Evolutionary conservation across 2,329 filamentous ascomycete species (phyloP).

Genomic region (Penicillium sp.): DNA sequence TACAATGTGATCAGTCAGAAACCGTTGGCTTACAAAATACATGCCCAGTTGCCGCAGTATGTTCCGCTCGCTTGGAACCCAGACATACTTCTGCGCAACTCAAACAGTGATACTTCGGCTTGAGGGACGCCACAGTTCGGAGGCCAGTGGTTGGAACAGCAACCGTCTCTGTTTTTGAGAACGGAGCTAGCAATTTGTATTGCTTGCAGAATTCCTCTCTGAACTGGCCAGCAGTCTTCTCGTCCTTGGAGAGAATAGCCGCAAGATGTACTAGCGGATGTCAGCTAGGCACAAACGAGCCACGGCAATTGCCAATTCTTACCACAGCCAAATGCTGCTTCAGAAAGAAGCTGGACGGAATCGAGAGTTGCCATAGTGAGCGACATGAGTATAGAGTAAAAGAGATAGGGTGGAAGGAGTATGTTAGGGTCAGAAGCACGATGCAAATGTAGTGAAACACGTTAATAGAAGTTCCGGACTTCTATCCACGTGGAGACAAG

Average conservation of each 20-base stretch:
- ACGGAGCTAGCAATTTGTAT: constrained; percentile 29
- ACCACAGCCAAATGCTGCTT: constrained; percentile 44
- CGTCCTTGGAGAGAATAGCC: constrained; percentile 29
- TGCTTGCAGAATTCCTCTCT: constrained; percentile 34
- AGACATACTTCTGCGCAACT: constrained; percentile 35
- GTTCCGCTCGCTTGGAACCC: constrained; percentile 32
- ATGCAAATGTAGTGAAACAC: background rate
- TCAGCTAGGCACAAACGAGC: constrained; percentile 15
- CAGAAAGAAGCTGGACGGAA: constrained; percentile 33
- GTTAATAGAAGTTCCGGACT: constrained; percentile 7
- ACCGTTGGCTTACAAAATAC: constrained; percentile 37
- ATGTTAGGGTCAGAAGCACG: background rate
- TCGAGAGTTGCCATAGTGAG: constrained; percentile 35
- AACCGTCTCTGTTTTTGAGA: constrained; percentile 23
- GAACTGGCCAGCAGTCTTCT: constrained; percentile 35
- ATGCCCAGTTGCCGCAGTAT: constrained; percentile 40
- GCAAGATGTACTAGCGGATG: constrained; percentile 39
- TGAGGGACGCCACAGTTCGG: constrained; percentile 30
- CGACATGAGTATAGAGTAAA: background rate
- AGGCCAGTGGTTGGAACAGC: constrained; percentile 21
- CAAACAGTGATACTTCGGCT: constrained; percentile 41
- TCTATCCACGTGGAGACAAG: constrained; percentile 3
- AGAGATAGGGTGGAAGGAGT: background rate
- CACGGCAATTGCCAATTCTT: constrained; percentile 16
- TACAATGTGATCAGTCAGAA: background rate